Percentiles rank a stretch among this genome's conserved stretches.
Conservation (phyloP, 768 basidiomycete genomes). For the Leucocoprinus birnbaumii region DNA sequence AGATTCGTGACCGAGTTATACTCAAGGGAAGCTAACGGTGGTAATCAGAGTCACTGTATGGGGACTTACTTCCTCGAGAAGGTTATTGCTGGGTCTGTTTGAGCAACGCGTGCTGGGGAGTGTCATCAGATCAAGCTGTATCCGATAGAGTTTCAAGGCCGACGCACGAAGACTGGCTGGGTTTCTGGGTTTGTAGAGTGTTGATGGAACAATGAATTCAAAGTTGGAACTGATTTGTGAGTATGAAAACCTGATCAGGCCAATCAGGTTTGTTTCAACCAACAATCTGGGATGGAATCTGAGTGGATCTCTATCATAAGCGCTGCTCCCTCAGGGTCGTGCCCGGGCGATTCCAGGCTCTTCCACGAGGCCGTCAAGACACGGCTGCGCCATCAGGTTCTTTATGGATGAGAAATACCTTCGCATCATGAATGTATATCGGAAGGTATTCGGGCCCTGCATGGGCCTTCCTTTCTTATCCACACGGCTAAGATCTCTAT, state of each 20-base stretch:
- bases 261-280: not conserved
- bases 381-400: not conserved
- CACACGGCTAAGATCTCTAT: not conserved
- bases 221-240: too few relatives aligned
- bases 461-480: not conserved
- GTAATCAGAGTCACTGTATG: conserved; percentile 3
- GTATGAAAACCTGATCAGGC: not conserved
- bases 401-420: not conserved
- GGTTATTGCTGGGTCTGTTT: too few relatives aligned
- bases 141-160: too few relatives aligned
- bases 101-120: too few relatives aligned
- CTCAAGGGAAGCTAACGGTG: conserved; percentile 10
- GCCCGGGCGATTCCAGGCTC: conserved; percentile 6
- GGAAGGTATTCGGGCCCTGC: not conserved
- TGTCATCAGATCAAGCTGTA: too few relatives aligned
- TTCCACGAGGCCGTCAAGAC: not conserved
- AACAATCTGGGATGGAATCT: not conserved
- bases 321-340: conserved; percentile 2
- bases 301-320: not conserved
- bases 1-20: conserved; percentile 7
- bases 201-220: too few relatives aligned
- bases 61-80: too few relatives aligned
- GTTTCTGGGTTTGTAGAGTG: too few relatives aligned
- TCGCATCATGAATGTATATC: not conserved
- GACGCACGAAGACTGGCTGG: too few relatives aligned